A percentile compares a stretch with the other conserved stretches of the same genome.
Evolutionary conservation across 2,329 filamentous ascomycete genomes (phyloP).

Genomic region (Trichoderma hamatum): DNA sequence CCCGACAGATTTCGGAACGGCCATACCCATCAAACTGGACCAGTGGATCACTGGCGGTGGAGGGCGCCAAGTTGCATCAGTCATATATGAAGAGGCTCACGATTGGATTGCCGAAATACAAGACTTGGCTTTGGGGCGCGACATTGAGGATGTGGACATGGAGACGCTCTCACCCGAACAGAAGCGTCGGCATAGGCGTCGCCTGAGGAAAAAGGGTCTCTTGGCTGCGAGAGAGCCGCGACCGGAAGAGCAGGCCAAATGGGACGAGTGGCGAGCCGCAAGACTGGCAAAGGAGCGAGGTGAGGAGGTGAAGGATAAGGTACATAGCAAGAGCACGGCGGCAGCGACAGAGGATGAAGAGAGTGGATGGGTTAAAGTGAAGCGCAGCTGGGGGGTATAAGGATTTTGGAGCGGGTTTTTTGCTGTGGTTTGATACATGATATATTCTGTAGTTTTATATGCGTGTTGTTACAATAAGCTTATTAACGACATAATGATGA

Average conservation of each 20-base stretch:
- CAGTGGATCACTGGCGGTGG: slow-evolving; percentile 60
- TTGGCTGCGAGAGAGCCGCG: slow-evolving; percentile 41
- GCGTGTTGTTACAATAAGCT: not conserved
- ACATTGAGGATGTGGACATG: slow-evolving; percentile 50
- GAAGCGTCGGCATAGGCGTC: slow-evolving; percentile 53
- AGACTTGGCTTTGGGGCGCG: slow-evolving; percentile 50
- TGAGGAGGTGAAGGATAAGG: slow-evolving; percentile 45
- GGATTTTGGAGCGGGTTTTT: not conserved
- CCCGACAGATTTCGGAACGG: slow-evolving; percentile 61
- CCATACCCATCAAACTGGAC: slow-evolving; percentile 64
- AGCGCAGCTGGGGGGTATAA: slow-evolving; percentile 32
- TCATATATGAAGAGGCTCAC: slow-evolving; percentile 47
- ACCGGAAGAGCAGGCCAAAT: slow-evolving; percentile 47
- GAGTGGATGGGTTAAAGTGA: slow-evolving; percentile 32
- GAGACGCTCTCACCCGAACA: slow-evolving; percentile 50
- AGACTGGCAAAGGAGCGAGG: slow-evolving; percentile 47
- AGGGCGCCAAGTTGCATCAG: slow-evolving; percentile 46
- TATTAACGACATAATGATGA: slow-evolving; percentile 20
- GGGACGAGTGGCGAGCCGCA: slow-evolving; percentile 50
- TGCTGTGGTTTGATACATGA: not conserved
- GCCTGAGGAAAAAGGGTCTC: slow-evolving; percentile 53
- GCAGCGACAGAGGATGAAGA: slow-evolving; percentile 34
- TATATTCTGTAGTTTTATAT: not conserved
- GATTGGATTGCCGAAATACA: slow-evolving; percentile 53
- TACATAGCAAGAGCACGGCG: slow-evolving; percentile 44